Percentiles rank a stretch among this genome's conserved stretches.
These are phyloP conservation scores for Colletotrichum sp. DNA, from an alignment of 2,329 filamentous ascomycete genomes.

Conservation along the genomic window DNA sequence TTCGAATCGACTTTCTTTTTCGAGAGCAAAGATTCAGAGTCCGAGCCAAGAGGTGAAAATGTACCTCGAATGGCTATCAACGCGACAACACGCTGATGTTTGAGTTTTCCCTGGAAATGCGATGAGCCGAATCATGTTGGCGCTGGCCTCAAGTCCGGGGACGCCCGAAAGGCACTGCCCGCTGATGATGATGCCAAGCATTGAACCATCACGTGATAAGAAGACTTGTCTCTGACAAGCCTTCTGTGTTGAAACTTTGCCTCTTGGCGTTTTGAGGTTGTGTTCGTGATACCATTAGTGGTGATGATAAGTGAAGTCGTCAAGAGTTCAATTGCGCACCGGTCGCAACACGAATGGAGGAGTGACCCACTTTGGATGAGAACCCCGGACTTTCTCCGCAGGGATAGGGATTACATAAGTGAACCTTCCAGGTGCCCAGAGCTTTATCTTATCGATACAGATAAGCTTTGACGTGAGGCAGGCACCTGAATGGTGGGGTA, in stretches of 20 bases:
- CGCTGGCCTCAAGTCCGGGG: neutral
- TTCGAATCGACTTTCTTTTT: neutral
- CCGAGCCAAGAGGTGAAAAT: neutral
- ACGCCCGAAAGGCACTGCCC: neutral
- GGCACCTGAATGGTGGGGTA: conserved; percentile 16
- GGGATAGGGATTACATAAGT: neutral
- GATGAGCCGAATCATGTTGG: neutral
- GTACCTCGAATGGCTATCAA: neutral
- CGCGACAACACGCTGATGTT: neutral
- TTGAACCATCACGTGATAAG: neutral
- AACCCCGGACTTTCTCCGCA: neutral
- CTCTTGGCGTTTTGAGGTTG: neutral
- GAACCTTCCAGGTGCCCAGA: neutral
- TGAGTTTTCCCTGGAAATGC: neutral
- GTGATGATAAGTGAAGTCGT: neutral
- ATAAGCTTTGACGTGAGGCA: neutral
- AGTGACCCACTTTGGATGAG: neutral
- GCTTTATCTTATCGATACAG: conserved; percentile 21
- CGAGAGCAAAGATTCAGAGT: neutral
- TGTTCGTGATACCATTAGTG: neutral
- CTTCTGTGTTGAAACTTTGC: neutral
- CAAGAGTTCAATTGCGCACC: neutral
- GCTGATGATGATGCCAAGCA: neutral
- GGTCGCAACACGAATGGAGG: neutral
- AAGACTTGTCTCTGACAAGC: neutral